Conservation (phyloP, 1,139 yeast genomes). For the Protomyces pachydermus region DNA sequence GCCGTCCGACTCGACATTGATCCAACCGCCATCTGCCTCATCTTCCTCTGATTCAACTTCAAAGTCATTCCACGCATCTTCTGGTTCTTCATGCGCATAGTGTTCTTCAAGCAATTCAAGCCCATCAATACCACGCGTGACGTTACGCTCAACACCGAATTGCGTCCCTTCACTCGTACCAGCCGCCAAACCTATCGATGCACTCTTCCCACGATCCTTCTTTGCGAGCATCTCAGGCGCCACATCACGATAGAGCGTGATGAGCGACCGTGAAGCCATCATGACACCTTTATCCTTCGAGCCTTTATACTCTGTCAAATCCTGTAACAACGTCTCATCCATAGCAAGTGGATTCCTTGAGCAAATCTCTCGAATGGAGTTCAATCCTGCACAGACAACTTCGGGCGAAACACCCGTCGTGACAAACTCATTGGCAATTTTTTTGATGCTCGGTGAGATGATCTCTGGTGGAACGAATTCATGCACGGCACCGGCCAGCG, state of each 20-base stretch:
- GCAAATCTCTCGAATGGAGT: conserved; percentile 86
- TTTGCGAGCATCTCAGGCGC: conserved; percentile 91
- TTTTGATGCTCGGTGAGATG: conserved; percentile 69
- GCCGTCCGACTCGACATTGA: conserved; percentile 52
- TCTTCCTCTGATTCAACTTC: conserved; percentile 42
- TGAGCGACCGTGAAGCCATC: conserved; percentile 90
- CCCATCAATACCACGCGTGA: conserved; percentile 74
- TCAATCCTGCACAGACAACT: conserved; percentile 96
- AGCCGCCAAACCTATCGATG: conserved; percentile 63
- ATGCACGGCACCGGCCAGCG: conserved; percentile 93
- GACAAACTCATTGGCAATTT: conserved; percentile 94
- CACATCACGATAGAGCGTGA: conserved; percentile 79
- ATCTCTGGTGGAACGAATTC: conserved; percentile 95
- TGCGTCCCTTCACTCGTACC: conserved; percentile 34
- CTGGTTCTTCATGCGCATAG: conserved; percentile 59
- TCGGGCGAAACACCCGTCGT: conserved; percentile 97
- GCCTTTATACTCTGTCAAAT: conserved; percentile 81
- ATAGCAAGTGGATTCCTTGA: conserved; percentile 92
- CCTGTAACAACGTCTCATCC: conserved; percentile 78
- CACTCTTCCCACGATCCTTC: conserved; percentile 89
- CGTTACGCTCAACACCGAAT: conserved; percentile 66
- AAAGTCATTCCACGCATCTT: conserved; percentile 50
- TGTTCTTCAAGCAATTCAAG: conserved; percentile 83
- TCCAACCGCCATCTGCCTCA: conserved; percentile 53
- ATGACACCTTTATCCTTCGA: conserved; percentile 89